Evolutionary conservation across 371 early-diverging fungal genomes (phyloP), one percentile per base, ranked within the genome.

Genomic region (Actinomucor elegans): DNA sequence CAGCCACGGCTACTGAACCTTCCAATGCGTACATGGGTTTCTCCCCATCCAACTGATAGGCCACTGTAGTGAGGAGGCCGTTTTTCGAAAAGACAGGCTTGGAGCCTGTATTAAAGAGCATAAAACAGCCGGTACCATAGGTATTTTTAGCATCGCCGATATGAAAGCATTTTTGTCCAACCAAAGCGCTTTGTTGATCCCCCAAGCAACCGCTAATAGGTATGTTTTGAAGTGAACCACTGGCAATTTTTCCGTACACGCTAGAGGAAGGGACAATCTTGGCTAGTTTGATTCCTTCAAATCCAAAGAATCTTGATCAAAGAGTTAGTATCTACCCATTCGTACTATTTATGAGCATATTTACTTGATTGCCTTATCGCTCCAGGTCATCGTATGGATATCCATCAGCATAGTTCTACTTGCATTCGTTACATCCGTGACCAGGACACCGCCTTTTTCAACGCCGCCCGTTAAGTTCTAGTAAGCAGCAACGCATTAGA

Each of bases 161-260:
- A 4, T 43, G 45, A 64, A 94, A 91, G 71, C 98, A 97, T 51
- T 86, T 83, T 65, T 97, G 98, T 5, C 98, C 98, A 18, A 98
- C 94, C 32, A 96, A 73, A 2, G 98, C 97, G 14, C 96, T 93
- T 63, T 98, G 98, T 65, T 98, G 98, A 75, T 98, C 98, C 28
- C 98, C 98, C 23, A 98, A 70, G 59, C 91, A 89, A 8, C 93
- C 94, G 11, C 91, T 67, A 18, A 94, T 83, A 2, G 91, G 88
- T 5, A 91, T 61, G 33, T 87, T 91, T 61, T 64, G 55, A 14
- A 86, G 75, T 0, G 88, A 66, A 5, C 87, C 87, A 8, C 59
- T 48, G 10, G 52, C 59, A 48, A 94, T 59, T 18, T 71, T 57
- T n/a, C 93, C 96, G 70, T 93, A 94, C 1, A 88, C 53, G 43